phyloP scores from a whole-genome alignment of 2,329 filamentous ascomycete genomes.

The Aspergillus unguis region DNA sequence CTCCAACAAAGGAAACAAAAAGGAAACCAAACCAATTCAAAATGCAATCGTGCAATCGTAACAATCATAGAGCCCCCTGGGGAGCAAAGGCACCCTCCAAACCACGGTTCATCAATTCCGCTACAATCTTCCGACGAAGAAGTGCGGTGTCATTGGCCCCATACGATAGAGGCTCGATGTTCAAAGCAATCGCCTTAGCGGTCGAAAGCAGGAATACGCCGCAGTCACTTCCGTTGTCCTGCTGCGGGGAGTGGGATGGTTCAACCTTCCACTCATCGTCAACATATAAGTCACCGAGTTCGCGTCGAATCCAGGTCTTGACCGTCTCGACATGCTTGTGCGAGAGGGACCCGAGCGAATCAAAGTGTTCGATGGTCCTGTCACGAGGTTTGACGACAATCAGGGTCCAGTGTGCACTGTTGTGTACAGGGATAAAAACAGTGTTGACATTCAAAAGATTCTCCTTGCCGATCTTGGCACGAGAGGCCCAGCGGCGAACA shows the following conservation, averaged over 20 bases:
- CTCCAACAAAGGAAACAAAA: not conserved
- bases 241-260: constrained; percentile 40
- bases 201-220: constrained; percentile 51
- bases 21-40: not conserved
- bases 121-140: constrained; percentile 47
- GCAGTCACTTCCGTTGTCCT: constrained; percentile 49
- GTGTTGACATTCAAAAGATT: constrained; percentile 44
- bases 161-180: constrained; percentile 43
- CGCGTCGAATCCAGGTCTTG: constrained; percentile 42
- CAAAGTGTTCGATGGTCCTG: constrained; percentile 48
- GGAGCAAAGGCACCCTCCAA: constrained; percentile 44
- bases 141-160: constrained; percentile 38
- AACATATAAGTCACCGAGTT: constrained; percentile 40
- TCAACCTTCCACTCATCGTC: constrained; percentile 45
- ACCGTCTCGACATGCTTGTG: constrained; percentile 32
- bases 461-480: constrained; percentile 47
- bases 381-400: constrained; percentile 44
- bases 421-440: constrained; percentile 49
- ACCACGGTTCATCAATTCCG: constrained; percentile 46
- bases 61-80: constrained; percentile 22
- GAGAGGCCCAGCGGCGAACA: constrained; percentile 40
- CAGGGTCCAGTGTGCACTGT: constrained; percentile 48
- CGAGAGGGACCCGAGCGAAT: constrained; percentile 41
- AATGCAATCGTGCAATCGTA: not conserved
- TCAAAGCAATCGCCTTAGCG: constrained; percentile 47